Percentiles rank a stretch among this genome's conserved stretches.
Conservation (phyloP, 2,329 filamentous ascomycete genomes). For the Aspergillus sp. region DNA sequence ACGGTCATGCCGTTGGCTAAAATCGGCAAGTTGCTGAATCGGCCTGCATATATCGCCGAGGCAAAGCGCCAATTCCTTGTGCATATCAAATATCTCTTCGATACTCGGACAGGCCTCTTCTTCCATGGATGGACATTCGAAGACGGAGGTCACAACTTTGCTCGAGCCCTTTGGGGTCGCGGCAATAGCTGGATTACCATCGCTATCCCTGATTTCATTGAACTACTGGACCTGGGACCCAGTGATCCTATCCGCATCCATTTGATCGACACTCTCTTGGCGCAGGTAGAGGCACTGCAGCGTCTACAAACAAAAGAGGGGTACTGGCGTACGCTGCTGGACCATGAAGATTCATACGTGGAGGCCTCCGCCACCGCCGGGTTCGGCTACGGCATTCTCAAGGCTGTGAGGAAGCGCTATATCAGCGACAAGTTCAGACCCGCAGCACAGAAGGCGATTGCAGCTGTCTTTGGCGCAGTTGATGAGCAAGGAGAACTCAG, state of each 20-base stretch:
- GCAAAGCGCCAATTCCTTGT: conserved; percentile 75
- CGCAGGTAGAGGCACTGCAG: conserved; percentile 66
- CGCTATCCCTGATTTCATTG: conserved; percentile 76
- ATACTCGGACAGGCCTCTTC: conserved; percentile 69
- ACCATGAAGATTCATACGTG: conserved; percentile 69
- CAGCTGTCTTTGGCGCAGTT: conserved; percentile 66
- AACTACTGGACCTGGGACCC: conserved; percentile 63
- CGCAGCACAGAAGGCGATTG: conserved; percentile 64
- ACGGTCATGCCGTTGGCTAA: conserved; percentile 77
- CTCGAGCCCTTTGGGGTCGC: conserved; percentile 56
- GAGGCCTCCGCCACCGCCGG: conserved; percentile 78
- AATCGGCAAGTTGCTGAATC: conserved; percentile 68
- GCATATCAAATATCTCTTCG: conserved; percentile 76
- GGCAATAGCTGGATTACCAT: conserved; percentile 71
- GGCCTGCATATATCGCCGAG: conserved; percentile 73
- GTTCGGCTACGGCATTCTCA: conserved; percentile 77
- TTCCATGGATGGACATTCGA: conserved; percentile 71
- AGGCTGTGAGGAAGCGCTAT: conserved; percentile 69
- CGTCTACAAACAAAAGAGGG: conserved; percentile 63
- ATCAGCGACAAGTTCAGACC: conserved; percentile 61
- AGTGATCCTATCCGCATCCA: conserved; percentile 60
- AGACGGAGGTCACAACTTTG: conserved; percentile 64
- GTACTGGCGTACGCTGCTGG: conserved; percentile 73
- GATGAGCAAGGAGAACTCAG: conserved; percentile 67
- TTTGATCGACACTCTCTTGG: conserved; percentile 56